Evolutionary conservation across 2,329 filamentous ascomycete species (phyloP).

Genomic region (Botrytis porri): DNA sequence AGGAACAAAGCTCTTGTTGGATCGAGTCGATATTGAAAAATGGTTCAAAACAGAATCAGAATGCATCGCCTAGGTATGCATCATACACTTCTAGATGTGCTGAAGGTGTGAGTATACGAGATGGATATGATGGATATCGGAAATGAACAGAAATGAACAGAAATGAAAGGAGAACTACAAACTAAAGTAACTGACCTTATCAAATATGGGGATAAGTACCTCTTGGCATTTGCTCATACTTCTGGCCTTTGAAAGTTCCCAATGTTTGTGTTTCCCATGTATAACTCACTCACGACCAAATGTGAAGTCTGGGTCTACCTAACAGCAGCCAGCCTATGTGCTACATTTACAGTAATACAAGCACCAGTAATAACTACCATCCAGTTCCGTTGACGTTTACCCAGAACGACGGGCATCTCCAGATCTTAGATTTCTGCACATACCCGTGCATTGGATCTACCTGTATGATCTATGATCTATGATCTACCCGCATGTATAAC

Average conservation of each 20-base stretch:
- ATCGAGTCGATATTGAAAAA: not conserved
- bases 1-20: not conserved
- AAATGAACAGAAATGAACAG: not conserved
- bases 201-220: not conserved
- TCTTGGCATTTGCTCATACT: not conserved
- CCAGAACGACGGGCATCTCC: conserved; percentile 5
- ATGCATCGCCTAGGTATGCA: not conserved
- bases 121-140: not conserved
- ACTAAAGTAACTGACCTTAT: not conserved
- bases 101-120: not conserved
- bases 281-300: not conserved
- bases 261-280: not conserved
- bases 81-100: not conserved
- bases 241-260: not conserved
- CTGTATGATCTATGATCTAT: not conserved
- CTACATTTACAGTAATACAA: not conserved
- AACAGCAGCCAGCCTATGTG: not conserved
- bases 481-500: not conserved
- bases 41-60: not conserved
- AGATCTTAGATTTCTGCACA: conserved; percentile 14
- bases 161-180: not conserved
- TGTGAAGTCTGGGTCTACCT: not conserved
- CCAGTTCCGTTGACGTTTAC: not conserved
- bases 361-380: not conserved
- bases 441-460: conserved; percentile 7